Evolutionary conservation across 345 rosid genomes (phyloP), one percentile per base, ranked within the genome.

Genomic region (Stellera chamaejasme): DNA sequence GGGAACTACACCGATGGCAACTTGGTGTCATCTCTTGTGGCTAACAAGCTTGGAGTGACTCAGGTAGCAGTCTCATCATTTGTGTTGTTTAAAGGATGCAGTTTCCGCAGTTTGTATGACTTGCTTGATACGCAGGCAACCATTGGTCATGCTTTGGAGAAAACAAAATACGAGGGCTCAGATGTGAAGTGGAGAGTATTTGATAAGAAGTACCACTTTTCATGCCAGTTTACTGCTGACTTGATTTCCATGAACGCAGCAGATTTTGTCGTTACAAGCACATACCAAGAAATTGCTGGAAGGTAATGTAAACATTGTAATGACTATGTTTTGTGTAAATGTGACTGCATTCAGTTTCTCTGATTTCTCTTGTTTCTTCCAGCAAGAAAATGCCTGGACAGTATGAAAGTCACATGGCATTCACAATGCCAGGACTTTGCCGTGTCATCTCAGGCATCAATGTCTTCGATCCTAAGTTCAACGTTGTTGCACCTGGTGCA

Each of bases 281-380:
- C 94, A 10, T 93, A 87, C 65, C 97, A 93, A 66, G 97, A 93
- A 76, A 93, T 93, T 32, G 95, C 96, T 6, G 99, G 99, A 75
- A 93, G 92, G 97, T 80, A 49, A 13, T 49, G 7, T 1, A 32
- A 32, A 32, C 9, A 32, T 6, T 43, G 47, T 58, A 61, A 49
- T n/a, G 48, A 45, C 12, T 44, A 48, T 55, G 55, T 27, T 44
- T 13, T 32, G 19, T 19, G 27, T 25, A 19, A 5, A 15, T 47
- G 26, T 42, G 23, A 46, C 19, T n/a, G 0, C 14, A 4, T 14
- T 51, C 16, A 23, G 10, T 11, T 10, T 11, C 10, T 2, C 36
- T 23, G 5, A 14, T 14, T 53, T 56, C 44, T 61, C 39, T 32
- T 32, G 39, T 32, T 51, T 51, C 15, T 11, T 5, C 13, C 85